Base-by-base conservation (phyloP, 139 green algal genomes). In the Chlamydomonas eustigma region DNA sequence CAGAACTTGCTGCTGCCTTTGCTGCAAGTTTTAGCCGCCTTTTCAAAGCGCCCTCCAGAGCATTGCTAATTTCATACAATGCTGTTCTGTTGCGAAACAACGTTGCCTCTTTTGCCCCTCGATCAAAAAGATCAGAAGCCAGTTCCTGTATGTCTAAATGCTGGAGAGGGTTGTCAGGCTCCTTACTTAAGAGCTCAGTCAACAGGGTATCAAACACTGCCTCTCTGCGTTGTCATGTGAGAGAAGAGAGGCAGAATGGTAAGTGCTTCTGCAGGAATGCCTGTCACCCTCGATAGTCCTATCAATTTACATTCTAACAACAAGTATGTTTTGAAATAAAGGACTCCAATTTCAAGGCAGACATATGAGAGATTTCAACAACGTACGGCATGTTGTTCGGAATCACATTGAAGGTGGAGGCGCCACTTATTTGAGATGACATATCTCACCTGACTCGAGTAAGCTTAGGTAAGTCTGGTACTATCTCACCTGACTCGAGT, bases 81-180 rank as follows among this genome's bases (percentile, higher is more conserved):
- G 75, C 84, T 76, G 85, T 51, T 2, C 91, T 80, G 84, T 92
- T 95, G 44, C 76, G 78, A 0, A 82, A 74, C n/a, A 76, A 72
- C 3, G 83, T 58, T 8, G 76, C 73, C 12, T 76, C 31, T 50
- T 70, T 36, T 0, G 88, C 84, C 24, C 88, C 91, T 22, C 84
- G 70, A 2, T 88, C 86, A 74, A 95, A 95, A 33, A 94, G 78
- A 63, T 70, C 70, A 1, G 65, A 37, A 28, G 88, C 87, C 50
- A 94, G 44, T 8, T 71, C 63, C 0, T 51, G 22, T 12, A 37
- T 78, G 25, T 75, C 68, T 25, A 75, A 25, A 38, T 75, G 38
- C 3, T 31, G 37, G n/a, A 64, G 73, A 44, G 80, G 30, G 2
- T 64, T n/a, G 2, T 32, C 64, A 37, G 81, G 58, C 6, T 66